Conservation (phyloP, 1,284 basidiomycete species). For the Ceratobasidium sp. region DNA sequence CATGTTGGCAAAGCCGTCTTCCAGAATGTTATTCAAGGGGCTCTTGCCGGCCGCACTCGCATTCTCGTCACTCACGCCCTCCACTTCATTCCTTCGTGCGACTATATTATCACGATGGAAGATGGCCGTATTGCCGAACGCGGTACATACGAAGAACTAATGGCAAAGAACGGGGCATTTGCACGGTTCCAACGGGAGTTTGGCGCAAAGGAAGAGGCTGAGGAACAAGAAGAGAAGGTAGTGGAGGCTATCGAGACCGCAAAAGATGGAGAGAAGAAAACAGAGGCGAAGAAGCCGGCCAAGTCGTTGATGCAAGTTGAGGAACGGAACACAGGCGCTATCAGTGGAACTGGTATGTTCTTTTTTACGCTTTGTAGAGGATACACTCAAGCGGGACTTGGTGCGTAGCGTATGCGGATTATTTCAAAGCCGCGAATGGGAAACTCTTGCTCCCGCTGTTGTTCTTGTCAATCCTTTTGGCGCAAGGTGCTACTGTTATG, state of each 20-base stretch:
- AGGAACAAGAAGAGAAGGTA: conserved; percentile 58
- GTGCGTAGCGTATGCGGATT: conserved; percentile 28
- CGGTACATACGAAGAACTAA: conserved; percentile 79
- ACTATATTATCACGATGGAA: conserved; percentile 77
- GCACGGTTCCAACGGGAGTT: conserved; percentile 77
- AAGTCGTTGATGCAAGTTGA: conserved; percentile 62
- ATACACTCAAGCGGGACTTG: too few relatives aligned
- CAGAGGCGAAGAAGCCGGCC: conserved; percentile 45
- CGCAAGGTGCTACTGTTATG: conserved; percentile 43
- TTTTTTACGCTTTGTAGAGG: conserved; percentile 57
- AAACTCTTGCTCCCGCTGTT: conserved; percentile 40
- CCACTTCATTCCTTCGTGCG: conserved; percentile 80
- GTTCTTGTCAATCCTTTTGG: conserved; percentile 28
- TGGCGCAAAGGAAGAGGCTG: conserved; percentile 66
- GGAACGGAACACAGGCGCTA: conserved; percentile 57
- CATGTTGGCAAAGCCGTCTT: conserved; percentile 91
- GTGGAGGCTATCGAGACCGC: conserved; percentile 56
- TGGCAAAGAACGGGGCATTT: conserved; percentile 70
- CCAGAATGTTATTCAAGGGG: conserved; percentile 81
- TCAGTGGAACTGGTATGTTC: conserved; percentile 52
- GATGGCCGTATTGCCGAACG: conserved; percentile 82
- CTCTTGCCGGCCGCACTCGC: conserved; percentile 59
- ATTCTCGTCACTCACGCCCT: conserved; percentile 84
- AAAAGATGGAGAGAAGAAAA: conserved; percentile 56
- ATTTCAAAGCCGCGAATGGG: conserved; percentile 41